A percentile compares a stretch with the other conserved stretches of the same genome.
Conservation (phyloP, 2,329 filamentous ascomycete genomes). For the Pseudocercospora crystallina region DNA sequence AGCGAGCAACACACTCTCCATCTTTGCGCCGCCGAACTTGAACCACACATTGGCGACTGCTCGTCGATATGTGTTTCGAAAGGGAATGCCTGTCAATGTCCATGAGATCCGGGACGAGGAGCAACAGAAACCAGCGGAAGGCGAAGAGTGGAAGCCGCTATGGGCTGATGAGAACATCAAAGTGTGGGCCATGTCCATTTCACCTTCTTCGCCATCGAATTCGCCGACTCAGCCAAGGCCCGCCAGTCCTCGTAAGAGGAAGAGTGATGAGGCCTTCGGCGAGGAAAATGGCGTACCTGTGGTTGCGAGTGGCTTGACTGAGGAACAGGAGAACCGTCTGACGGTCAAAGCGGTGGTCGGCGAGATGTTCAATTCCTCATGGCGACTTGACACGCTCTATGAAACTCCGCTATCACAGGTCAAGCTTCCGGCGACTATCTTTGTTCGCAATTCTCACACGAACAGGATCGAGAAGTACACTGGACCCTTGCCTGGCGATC, state of each 20-base stretch:
- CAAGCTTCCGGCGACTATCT: slow-evolving; percentile 67
- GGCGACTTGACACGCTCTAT: slow-evolving; percentile 69
- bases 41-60: slow-evolving; percentile 78
- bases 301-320: slow-evolving; percentile 45
- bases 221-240: slow-evolving; percentile 5
- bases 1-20: slow-evolving; percentile 50
- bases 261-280: slow-evolving; percentile 36
- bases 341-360: slow-evolving; percentile 62
- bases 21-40: slow-evolving; percentile 81
- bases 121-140: slow-evolving; percentile 28
- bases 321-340: slow-evolving; percentile 37
- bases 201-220: slow-evolving; percentile 22
- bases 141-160: slow-evolving; percentile 54
- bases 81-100: slow-evolving; percentile 70
- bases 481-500: slow-evolving; percentile 62
- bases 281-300: slow-evolving; percentile 27
- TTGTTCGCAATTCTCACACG: slow-evolving; percentile 61
- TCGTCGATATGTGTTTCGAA: slow-evolving; percentile 81
- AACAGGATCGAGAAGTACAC: slow-evolving; percentile 68
- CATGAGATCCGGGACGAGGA: slow-evolving; percentile 59
- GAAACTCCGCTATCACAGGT: slow-evolving; percentile 67
- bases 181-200: slow-evolving; percentile 77
- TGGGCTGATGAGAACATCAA: slow-evolving; percentile 75
- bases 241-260: slow-evolving; percentile 36
- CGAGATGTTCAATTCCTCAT: slow-evolving; percentile 76